Evolutionary conservation across 495 filamentous ascomycete genomes (phyloP), one percentile per base, ranked within the genome.

Genomic region (Acidomyces sp.): DNA sequence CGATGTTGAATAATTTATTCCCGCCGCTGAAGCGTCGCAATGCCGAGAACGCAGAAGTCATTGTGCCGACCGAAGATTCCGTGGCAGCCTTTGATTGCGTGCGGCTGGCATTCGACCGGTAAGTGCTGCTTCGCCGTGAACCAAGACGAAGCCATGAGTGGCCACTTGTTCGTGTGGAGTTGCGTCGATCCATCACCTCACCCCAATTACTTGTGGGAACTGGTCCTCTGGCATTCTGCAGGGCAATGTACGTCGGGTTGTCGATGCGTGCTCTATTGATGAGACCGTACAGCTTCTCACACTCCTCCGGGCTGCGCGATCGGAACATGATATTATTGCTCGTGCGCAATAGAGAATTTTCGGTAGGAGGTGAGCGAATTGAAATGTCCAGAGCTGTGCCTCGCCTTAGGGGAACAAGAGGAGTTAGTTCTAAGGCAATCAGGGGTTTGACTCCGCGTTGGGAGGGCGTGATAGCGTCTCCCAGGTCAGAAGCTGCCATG

Each of bases 361-460:
- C 54, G 12, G 77, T 84, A 11, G 77, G 79, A 15, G 78, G 77
- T 9, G 86, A 93, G 31, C 82, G 76, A 51, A 99, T 85, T 34
- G 88, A 87, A 36, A 99, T 85, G 55, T 99, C 90, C 23, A 96
- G 70, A 16, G 80, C 87, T 15, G 82, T 95, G 37, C 86, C 86
- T 33, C 84, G 77, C 45, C 88, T 77, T 30, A 95, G 74, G 49
- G 82, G 78, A 11, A 94, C 86, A 9, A 90, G 62, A 0, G 90
- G 90, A 1, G 86, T 94, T 12, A 99, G 71, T 50, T 88, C 80
- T 12, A 92, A 69, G 2, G 75, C 76, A 36, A 97, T 63, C 0
- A 94, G 63, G 3, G 85, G 83, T 20, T 36, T 37, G 20, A 52
- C 43, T 26, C 48, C 48, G 12, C 17, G 28, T n/a, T 39, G 31